phyloP scores from a whole-genome alignment of 2,329 filamentous ascomycete genomes.

The Alternaria postmessia region DNA sequence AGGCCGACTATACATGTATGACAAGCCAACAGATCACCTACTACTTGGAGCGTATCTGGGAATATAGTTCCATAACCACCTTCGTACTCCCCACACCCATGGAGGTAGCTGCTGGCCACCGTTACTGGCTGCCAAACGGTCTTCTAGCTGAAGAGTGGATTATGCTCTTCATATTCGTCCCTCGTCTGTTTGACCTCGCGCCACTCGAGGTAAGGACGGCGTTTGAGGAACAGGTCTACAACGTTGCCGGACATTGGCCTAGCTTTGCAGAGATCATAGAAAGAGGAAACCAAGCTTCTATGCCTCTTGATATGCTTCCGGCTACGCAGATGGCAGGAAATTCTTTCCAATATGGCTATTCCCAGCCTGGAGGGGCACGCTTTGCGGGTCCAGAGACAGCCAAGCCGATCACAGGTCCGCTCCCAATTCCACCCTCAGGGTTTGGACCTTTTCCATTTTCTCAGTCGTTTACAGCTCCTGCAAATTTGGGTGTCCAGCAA shows the following conservation, averaged over 20 bases:
- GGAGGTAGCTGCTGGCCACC: slow-evolving; percentile 10
- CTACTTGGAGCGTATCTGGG: neutral
- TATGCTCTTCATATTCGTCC: slow-evolving; percentile 4
- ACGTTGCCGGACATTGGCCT: neutral
- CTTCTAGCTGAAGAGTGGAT: slow-evolving; percentile 11
- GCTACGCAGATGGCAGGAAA: neutral
- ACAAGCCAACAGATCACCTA: neutral
- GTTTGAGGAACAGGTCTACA: neutral
- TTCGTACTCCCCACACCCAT: neutral
- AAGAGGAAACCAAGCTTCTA: neutral
- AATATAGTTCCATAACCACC: neutral
- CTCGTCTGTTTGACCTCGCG: neutral
- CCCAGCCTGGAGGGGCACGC: neutral
- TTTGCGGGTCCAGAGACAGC: neutral
- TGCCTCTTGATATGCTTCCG: no score
- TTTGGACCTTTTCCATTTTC: no score
- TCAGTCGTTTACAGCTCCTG: neutral
- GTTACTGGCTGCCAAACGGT: slow-evolving; percentile 8
- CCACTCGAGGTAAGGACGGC: slow-evolving; percentile 4
- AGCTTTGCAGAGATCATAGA: neutral
- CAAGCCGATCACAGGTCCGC: neutral
- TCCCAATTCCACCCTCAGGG: neutral
- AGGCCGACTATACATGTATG: neutral
- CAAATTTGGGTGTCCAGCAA: neutral
- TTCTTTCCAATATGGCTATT: neutral